Evolutionary conservation across 768 basidiomycete genomes (phyloP), one percentile per base, ranked within the genome.

Genomic region (Pisolithus marmoratus): DNA sequence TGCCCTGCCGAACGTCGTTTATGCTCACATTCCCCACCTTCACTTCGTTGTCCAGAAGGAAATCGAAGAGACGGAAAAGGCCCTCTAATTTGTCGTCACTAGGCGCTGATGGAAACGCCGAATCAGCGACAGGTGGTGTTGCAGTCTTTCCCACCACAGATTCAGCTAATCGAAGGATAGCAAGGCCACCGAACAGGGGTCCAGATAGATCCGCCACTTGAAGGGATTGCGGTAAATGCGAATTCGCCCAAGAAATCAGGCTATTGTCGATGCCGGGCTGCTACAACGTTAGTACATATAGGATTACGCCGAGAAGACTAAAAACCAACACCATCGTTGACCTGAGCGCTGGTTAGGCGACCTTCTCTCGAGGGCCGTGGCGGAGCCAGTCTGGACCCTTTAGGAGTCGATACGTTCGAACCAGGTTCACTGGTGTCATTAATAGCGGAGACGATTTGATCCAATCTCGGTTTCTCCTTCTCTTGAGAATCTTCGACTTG

Each of bases 11-110:
- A 31, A 98, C 77, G 68, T 98, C 95, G 63, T 95, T 95, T 70
- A 96, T 94, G 60, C 89, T 93, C 29, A 97, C 86, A 54, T 84
- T 82, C 8, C 89, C 94, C 75, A 95, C 90, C 70, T 87, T 87
- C 52, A 94, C 84, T 46, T 93, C 93, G 54, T 92, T 90, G 60
- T 94, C 92, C 44, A 97, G 78, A 50, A 96, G 70, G 69, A 91
- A 94, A 69, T 97, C 94, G 70, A 96, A 95, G 50, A 95, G 72
- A 51, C 81, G 77, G 73, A 95, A 94, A 26, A 95, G 73, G 15
- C 93, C 91, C 24, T 92, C 90, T 14, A 95, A 72, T 58, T 87
- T 89, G 57, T 94, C 87, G 62, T 93, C 87, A 54, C 75, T 74
- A 12, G 78, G 69, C 38, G 78, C 79, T 8, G 72, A 64, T 3